These are phyloP conservation scores for Fusarium anguioides DNA, from an alignment of 2,329 filamentous ascomycete species.

Conservation along the genomic window DNA sequence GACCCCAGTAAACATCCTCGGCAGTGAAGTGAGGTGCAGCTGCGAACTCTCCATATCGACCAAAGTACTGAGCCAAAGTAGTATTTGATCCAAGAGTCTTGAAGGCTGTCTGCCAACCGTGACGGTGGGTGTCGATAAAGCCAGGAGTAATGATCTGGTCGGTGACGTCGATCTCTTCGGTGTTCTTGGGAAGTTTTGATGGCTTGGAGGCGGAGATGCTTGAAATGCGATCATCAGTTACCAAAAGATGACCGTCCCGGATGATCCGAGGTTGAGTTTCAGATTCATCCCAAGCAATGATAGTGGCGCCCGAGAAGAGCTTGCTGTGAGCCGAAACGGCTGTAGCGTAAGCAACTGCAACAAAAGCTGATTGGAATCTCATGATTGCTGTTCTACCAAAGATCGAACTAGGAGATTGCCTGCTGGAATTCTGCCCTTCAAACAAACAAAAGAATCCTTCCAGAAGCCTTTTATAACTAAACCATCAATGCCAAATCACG, in stretches of 20 bases:
- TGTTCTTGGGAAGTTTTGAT: conserved; percentile 20
- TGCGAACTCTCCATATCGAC: conserved; percentile 52
- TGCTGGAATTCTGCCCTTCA: neutral
- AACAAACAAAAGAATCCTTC: neutral
- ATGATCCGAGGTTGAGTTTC: neutral
- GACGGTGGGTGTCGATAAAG: conserved; percentile 67
- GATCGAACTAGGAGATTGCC: too few species aligned
- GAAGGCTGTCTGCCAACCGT: conserved; percentile 66
- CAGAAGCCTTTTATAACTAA: neutral
- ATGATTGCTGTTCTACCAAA: neutral
- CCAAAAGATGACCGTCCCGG: conserved; percentile 6
- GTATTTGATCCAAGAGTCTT: conserved; percentile 65
- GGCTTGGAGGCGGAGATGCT: conserved; percentile 1
- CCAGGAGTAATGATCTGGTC: conserved; percentile 65
- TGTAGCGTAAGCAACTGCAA: neutral
- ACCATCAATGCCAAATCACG: neutral
- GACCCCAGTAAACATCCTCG: conserved; percentile 59
- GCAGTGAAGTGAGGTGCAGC: conserved; percentile 50
- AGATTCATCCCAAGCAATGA: conserved; percentile 27
- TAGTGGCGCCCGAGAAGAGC: conserved; percentile 25
- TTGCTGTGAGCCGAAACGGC: neutral
- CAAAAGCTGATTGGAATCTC: neutral
- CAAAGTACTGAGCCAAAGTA: conserved; percentile 60
- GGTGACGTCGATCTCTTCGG: conserved; percentile 59
- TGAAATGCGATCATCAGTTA: conserved; percentile 13